Percentiles rank a stretch among this genome's conserved stretches.
These are phyloP conservation scores for Diplodia seriata DNA, from an alignment of 2,329 filamentous ascomycete genomes.

Conservation along the genomic window DNA sequence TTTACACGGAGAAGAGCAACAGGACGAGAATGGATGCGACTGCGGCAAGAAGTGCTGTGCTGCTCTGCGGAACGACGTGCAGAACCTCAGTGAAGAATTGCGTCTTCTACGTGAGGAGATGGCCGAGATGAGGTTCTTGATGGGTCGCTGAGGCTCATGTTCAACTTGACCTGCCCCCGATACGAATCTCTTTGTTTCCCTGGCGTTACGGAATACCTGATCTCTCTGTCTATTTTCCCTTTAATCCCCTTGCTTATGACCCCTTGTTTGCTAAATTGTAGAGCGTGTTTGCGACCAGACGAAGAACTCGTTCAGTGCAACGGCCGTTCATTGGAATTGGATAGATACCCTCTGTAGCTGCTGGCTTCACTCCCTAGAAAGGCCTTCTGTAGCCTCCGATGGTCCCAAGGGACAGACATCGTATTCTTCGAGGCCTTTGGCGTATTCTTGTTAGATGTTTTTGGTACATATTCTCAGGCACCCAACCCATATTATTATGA, in stretches of 20 bases:
- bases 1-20: not conserved
- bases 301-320: slow-evolving; percentile 9
- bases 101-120: slow-evolving; percentile 20
- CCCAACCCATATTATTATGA: not conserved
- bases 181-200: slow-evolving; percentile 12
- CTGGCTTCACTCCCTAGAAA: slow-evolving; percentile 11
- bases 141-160: not conserved
- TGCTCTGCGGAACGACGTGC: slow-evolving; percentile 9
- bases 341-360: slow-evolving; percentile 27
- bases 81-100: slow-evolving; percentile 12
- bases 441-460: not conserved
- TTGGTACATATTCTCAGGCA: not conserved
- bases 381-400: not conserved
- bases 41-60: slow-evolving; percentile 30
- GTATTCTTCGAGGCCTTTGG: not conserved
- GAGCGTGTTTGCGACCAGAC: slow-evolving; percentile 4
- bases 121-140: slow-evolving; percentile 22
- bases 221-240: not conserved
- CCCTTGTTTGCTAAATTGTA: slow-evolving; percentile 4
- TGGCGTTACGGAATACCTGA: not conserved
- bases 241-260: not conserved
- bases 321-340: slow-evolving; percentile 6
- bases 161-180: not conserved
- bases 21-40: slow-evolving; percentile 13
- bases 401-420: not conserved